Percentiles rank a stretch among this genome's conserved stretches.
Conservation (phyloP, 768 basidiomycete genomes). For the Rubroboletus pulcherrimus region DNA sequence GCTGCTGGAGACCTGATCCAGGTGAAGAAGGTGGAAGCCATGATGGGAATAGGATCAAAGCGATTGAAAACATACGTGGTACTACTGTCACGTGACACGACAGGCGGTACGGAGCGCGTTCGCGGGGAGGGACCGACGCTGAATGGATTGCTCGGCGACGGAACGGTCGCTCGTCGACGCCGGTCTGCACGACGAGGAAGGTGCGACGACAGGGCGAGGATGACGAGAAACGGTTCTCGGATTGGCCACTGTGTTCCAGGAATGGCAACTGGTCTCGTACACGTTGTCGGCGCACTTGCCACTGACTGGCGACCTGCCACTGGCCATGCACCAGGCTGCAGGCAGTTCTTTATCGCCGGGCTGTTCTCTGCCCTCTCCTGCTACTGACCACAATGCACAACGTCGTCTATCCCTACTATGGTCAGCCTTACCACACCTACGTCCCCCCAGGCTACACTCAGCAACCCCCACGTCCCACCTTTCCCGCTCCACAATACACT, state of each 20-base stretch:
- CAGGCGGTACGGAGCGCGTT: too few species aligned
- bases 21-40: slow-evolving; percentile 82
- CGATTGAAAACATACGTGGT: background rate
- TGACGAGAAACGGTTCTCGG: background rate
- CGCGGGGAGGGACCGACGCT: background rate
- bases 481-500: slow-evolving; percentile 13
- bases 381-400: slow-evolving; percentile 26
- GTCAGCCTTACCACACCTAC: slow-evolving; percentile 40
- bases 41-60: slow-evolving; percentile 27
- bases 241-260: slow-evolving; percentile 23
- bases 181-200: background rate
- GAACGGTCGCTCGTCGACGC: background rate
- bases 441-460: slow-evolving; percentile 30
- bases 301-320: slow-evolving; percentile 1
- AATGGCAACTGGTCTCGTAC: slow-evolving; percentile 29
- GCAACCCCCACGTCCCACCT: slow-evolving; percentile 16
- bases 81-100: slow-evolving; percentile 12
- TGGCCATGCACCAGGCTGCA: slow-evolving; percentile 19
- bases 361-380: background rate
- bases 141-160: background rate
- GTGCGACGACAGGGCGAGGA: background rate
- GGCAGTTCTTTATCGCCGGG: slow-evolving; percentile 13
- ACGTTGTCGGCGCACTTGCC: slow-evolving; percentile 20
- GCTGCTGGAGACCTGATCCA: slow-evolving; percentile 93
- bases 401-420: slow-evolving; percentile 42